phyloP scores from a whole-genome alignment of 2,329 filamentous ascomycete species.

The Aspergillus ochraceus region DNA sequence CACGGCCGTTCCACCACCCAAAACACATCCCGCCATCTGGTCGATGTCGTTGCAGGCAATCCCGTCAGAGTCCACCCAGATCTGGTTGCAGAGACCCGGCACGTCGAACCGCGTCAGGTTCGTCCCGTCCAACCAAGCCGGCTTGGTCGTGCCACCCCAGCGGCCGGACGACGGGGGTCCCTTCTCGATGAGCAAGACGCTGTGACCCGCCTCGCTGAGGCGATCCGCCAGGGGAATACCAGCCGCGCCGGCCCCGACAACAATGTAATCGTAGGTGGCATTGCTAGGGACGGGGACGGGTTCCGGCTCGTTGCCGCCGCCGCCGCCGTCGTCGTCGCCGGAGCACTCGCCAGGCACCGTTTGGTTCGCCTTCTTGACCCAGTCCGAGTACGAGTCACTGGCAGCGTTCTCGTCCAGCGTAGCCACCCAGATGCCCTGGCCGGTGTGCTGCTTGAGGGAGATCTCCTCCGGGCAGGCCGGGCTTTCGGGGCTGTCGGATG shows the following conservation, averaged over 20 bases:
- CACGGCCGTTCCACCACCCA: constrained; percentile 53
- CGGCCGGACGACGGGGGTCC: constrained; percentile 63
- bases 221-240: constrained; percentile 59
- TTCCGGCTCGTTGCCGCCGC: not conserved
- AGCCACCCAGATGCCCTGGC: constrained; percentile 55
- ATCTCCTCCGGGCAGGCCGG: constrained; percentile 47
- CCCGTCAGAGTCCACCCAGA: constrained; percentile 61
- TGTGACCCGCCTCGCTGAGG: constrained; percentile 64
- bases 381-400: constrained; percentile 36
- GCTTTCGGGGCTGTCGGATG: constrained; percentile 40
- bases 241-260: constrained; percentile 48
- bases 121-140: constrained; percentile 58
- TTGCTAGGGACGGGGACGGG: constrained; percentile 13
- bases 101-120: constrained; percentile 70
- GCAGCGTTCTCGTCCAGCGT: constrained; percentile 45
- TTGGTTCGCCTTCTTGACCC: constrained; percentile 29
- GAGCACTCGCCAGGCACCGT: constrained; percentile 17
- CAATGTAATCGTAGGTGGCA: constrained; percentile 41
- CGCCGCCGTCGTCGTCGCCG: constrained; percentile 8
- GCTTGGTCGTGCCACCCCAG: constrained; percentile 62
- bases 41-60: constrained; percentile 63
- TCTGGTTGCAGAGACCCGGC: constrained; percentile 69
- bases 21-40: constrained; percentile 70
- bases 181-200: constrained; percentile 64
- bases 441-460: constrained; percentile 57